phyloP scores from a whole-genome alignment of 768 basidiomycete genomes.

The Tulasnella sp. region DNA sequence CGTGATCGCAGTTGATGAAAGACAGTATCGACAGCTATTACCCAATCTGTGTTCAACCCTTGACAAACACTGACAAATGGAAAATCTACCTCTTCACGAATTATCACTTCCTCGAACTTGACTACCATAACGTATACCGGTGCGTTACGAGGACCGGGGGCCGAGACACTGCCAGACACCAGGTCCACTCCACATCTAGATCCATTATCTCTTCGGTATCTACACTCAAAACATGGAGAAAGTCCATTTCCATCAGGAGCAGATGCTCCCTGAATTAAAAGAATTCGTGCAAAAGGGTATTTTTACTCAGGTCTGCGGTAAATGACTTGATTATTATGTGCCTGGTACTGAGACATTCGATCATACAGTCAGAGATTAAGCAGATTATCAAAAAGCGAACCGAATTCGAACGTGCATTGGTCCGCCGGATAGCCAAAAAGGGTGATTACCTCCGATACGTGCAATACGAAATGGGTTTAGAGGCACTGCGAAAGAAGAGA shows the following conservation, averaged over 20 bases:
- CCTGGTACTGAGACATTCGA: neutral
- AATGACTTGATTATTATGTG: neutral
- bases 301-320: constrained; percentile 54
- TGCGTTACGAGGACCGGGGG: too few species aligned
- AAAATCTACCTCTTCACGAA: too few species aligned
- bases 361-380: constrained; percentile 57
- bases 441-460: constrained; percentile 81
- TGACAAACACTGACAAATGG: too few species aligned
- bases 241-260: constrained; percentile 88
- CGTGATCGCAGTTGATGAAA: too few species aligned
- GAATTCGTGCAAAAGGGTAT: constrained; percentile 75
- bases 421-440: constrained; percentile 74
- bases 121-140: too few species aligned
- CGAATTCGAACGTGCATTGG: constrained; percentile 66
- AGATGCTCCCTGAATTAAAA: constrained; percentile 94
- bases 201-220: too few species aligned
- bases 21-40: too few species aligned
- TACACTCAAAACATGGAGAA: constrained; percentile 73
- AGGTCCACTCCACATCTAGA: too few species aligned
- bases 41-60: too few species aligned
- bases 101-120: too few species aligned
- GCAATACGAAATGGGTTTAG: constrained; percentile 83
- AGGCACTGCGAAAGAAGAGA: constrained; percentile 65
- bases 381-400: constrained; percentile 78
- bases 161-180: too few species aligned